Percentiles rank a stretch among this genome's conserved stretches.
These are phyloP conservation scores for Aureobasidium sp. DNA, from an alignment of 2,329 filamentous ascomycete species.

Conservation along the genomic window DNA sequence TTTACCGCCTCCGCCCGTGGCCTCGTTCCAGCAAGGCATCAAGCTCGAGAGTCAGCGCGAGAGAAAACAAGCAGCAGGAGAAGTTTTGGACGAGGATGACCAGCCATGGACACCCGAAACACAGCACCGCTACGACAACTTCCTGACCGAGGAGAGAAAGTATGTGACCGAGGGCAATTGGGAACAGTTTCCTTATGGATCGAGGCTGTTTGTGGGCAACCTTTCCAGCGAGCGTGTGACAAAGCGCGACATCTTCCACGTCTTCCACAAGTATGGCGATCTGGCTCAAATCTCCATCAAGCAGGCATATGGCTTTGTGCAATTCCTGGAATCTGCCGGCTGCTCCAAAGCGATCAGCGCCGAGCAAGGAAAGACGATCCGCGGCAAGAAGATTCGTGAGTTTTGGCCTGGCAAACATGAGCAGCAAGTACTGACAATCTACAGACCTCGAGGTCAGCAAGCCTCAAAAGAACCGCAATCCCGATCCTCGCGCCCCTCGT, in stretches of 20 bases:
- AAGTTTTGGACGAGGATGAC: constrained; percentile 36
- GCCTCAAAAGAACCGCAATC: constrained; percentile 52
- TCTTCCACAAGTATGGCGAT: constrained; percentile 77
- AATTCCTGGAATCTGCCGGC: constrained; percentile 71
- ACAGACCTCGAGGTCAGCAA: constrained; percentile 86
- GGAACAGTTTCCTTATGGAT: constrained; percentile 71
- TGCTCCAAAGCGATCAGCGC: constrained; percentile 66
- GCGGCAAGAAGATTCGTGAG: constrained; percentile 91
- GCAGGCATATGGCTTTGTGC: constrained; percentile 92
- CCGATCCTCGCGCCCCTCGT: constrained; percentile 28
- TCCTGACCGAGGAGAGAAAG: constrained; percentile 62
- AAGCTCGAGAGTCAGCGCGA: constrained; percentile 24
- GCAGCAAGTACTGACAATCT: constrained; percentile 44
- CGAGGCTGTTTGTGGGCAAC: constrained; percentile 78
- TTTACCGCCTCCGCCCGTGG: constrained; percentile 17
- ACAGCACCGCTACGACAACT: constrained; percentile 63
- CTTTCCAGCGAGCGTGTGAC: constrained; percentile 87
- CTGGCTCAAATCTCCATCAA: constrained; percentile 94
- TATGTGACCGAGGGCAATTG: constrained; percentile 73
- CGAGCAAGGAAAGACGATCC: constrained; percentile 72
- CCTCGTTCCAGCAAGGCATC: constrained; percentile 18
- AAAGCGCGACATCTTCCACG: constrained; percentile 86
- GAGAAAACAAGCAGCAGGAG: constrained; percentile 22
- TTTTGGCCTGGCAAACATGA: constrained; percentile 15
- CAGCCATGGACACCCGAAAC: constrained; percentile 48